Conservation (phyloP, 495 filamentous ascomycete genomes). For the Tuber aestivum region DNA sequence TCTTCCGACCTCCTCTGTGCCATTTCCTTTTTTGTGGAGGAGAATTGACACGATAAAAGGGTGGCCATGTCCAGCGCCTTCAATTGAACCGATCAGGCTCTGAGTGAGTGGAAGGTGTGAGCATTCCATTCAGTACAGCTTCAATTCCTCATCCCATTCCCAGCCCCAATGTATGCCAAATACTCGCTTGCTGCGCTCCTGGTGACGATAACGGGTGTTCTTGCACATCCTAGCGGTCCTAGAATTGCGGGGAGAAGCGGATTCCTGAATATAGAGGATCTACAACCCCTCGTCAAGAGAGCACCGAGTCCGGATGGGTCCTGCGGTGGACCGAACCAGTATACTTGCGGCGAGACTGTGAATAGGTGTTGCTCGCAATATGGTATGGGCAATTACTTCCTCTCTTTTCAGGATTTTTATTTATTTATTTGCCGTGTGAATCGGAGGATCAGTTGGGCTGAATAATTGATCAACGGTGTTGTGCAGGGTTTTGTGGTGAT, state of each 20-base stretch:
- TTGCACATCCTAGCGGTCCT: background rate
- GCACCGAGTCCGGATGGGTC: constrained; percentile 15
- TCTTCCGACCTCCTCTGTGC: background rate
- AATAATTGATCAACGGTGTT: background rate
- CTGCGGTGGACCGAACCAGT: constrained; percentile 32
- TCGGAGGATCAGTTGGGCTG: background rate
- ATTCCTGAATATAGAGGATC: constrained; percentile 20
- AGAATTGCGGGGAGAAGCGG: constrained; percentile 11
- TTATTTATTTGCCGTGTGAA: background rate
- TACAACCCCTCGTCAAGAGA: constrained; percentile 24
- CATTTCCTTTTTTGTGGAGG: background rate
- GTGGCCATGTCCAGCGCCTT: background rate
- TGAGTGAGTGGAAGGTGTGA: background rate
- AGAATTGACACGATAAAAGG: background rate
- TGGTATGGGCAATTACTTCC: constrained; percentile 10
- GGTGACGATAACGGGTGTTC: background rate
- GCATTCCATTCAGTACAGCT: background rate
- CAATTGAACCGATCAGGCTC: background rate
- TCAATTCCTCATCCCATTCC: background rate
- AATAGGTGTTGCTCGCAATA: constrained; percentile 34
- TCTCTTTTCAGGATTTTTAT: background rate
- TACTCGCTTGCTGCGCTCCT: constrained; percentile 1
- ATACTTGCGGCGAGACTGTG: constrained; percentile 19
- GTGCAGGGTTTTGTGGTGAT: constrained; percentile 28
- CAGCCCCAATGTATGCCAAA: background rate